A percentile compares a stretch with the other conserved stretches of the same genome.
Conservation (phyloP, 169 alveolate genomes). For the Plasmodium cynomolgi region DNA sequence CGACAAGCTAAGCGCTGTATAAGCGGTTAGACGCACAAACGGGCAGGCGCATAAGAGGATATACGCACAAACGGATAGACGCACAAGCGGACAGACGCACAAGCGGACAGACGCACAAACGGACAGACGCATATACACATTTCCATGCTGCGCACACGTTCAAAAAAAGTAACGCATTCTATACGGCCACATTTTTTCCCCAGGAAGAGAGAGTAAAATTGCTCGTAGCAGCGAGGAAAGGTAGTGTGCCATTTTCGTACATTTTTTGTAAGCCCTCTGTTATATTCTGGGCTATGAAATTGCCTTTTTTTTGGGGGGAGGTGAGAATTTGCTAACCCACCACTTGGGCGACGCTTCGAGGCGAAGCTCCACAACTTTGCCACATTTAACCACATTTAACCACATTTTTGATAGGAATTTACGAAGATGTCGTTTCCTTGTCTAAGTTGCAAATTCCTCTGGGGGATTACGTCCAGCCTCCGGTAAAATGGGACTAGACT, state of each 20-base stretch:
- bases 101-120: too few relatives aligned
- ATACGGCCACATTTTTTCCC: background rate
- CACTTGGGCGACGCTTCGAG: background rate
- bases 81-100: background rate
- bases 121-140: background rate
- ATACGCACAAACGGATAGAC: background rate
- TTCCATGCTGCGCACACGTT: background rate
- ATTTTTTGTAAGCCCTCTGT: background rate
- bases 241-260: background rate
- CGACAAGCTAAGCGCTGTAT: background rate
- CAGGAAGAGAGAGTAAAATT: conserved; percentile 73
- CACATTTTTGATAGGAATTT: conserved; percentile 24
- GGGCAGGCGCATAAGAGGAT: too few relatives aligned
- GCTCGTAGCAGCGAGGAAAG: conserved; percentile 68
- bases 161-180: conserved; percentile 9
- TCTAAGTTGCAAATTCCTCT: conserved; percentile 61
- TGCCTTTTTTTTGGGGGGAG: background rate
- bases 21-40: too few relatives aligned
- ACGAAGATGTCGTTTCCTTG: conserved; percentile 64
- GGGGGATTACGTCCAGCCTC: conserved; percentile 70
- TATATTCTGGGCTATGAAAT: background rate
- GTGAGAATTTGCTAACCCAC: background rate
- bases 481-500: conserved; percentile 10
- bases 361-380: background rate
- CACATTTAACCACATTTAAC: background rate